Evolutionary conservation across 768 basidiomycete genomes (phyloP), one percentile per base, ranked within the genome.

Genomic region (Cystobasidium ongulense): DNA sequence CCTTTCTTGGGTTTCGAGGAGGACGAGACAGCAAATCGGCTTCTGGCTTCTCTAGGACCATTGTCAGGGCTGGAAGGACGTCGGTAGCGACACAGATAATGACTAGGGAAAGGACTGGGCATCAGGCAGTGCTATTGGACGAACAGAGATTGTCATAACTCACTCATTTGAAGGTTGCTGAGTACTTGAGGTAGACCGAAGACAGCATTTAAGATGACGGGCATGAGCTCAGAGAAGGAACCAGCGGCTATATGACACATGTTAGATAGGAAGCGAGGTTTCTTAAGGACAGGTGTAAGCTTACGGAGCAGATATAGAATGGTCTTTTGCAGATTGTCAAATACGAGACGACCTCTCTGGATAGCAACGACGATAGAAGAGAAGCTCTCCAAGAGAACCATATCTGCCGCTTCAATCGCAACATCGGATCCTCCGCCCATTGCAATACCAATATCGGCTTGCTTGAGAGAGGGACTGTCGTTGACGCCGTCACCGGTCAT

Each of bases 331-430:
- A 88, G 81, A 76, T 88, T 88, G 78, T 88, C 87, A 76, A 85
- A 88, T 21, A 86, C 85, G 17, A 87, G 82, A 41, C 87, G 85
- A 81, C 81, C 76, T 74, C 7, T 0, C 29, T 68, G 29, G 17
- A 29, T 87, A 17, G 95, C 94, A 13, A 88, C 86, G 81, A 93
- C 97, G 72, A 81, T 80, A 25, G 90, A 92, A 1, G 89, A 86
- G 29, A 99, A 82, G 1, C 92, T 95, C 81, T 97, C 94, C 75
- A 98, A 83, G 54, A 74, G 64, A 18, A 73, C 63, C 43, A 73
- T 36, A 43, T 73, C 72, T 5, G 41, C 50, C 11, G 72, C 72
- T 25, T 73, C 72, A 27, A 71, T 71, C 13, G 68, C 68, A 17
- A 71, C 68, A 31, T 71, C 68, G 18, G 53, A 57, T 3, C 68